Conservation (phyloP, 352 stramenopile genomes). For the Sclerospora graminicola region DNA sequence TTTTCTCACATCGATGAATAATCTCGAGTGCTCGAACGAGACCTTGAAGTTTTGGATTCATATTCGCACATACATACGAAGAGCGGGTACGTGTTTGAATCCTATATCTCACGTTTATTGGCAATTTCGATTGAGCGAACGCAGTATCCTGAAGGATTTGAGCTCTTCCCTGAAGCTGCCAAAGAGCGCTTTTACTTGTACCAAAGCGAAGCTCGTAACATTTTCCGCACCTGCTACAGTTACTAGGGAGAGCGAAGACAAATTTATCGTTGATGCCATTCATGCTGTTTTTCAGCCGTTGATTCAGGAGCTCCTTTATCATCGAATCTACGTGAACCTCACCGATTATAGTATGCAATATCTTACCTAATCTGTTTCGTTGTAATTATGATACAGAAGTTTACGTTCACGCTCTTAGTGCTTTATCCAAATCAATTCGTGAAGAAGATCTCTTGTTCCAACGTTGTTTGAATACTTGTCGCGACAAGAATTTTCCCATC, state of each 20-base stretch:
- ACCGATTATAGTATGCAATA: too few species aligned
- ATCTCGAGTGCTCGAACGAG: slow-evolving; percentile 62
- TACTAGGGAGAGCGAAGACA: slow-evolving; percentile 48
- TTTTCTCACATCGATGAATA: slow-evolving; percentile 53
- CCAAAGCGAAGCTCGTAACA: slow-evolving; percentile 57
- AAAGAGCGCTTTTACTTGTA: slow-evolving; percentile 61
- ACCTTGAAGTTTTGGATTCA: slow-evolving; percentile 82
- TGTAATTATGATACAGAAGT: slow-evolving; percentile 71
- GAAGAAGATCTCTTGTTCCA: too few species aligned
- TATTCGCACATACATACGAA: slow-evolving; percentile 66
- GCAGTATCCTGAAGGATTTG: too few species aligned
- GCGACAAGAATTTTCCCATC: slow-evolving; percentile 51
- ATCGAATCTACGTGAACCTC: too few species aligned
- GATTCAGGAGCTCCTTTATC: too few species aligned
- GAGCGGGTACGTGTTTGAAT: slow-evolving; percentile 46
- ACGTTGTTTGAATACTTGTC: too few species aligned
- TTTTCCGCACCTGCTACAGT: slow-evolving; percentile 75
- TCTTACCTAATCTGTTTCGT: too few species aligned
- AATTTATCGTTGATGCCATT: too few species aligned
- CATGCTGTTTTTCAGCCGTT: too few species aligned
- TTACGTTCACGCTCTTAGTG: slow-evolving; percentile 75
- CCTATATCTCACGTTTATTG: slow-evolving; percentile 62
- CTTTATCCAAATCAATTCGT: slow-evolving; percentile 73
- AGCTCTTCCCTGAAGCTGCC: too few species aligned
- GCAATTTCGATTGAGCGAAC: slow-evolving; percentile 61